These are phyloP conservation scores for Hygrophila difformis DNA, from an alignment of 257 asterid genomes.

Conservation along the genomic window DNA sequence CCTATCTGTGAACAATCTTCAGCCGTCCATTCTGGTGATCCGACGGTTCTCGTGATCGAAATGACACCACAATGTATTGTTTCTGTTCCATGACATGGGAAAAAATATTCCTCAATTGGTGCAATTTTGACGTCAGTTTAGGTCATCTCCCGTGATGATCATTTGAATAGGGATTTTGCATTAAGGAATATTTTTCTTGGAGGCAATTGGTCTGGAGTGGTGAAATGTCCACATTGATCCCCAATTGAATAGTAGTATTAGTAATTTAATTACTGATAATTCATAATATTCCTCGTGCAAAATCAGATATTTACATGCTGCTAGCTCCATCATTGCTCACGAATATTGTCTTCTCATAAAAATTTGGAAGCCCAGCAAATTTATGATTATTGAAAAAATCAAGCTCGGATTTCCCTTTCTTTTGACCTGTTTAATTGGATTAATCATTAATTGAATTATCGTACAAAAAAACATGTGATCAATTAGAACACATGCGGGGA, in stretches of 20 bases:
- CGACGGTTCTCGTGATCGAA: too few relatives aligned
- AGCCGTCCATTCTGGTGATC: conserved; percentile 12
- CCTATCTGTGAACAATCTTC: conserved; percentile 29
- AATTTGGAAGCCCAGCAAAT: conserved; percentile 37
- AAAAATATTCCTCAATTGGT: conserved; percentile 16
- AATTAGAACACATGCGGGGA: too few relatives aligned
- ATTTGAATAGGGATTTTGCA: too few relatives aligned
- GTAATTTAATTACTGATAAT: too few relatives aligned
- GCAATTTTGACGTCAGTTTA: not conserved
- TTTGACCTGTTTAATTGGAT: conserved; percentile 34
- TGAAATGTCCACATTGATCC: too few relatives aligned
- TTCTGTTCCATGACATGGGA: conserved; percentile 7
- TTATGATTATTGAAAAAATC: conserved; percentile 26
- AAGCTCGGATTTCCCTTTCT: conserved; percentile 24
- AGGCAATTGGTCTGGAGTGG: too few relatives aligned
- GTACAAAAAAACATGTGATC: too few relatives aligned
- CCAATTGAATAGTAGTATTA: too few relatives aligned
- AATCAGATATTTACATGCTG: conserved; percentile 20
- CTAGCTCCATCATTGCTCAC: conserved; percentile 6
- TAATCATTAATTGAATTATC: not conserved
- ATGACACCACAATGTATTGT: too few relatives aligned
- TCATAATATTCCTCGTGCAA: too few relatives aligned
- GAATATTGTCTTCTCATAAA: conserved; percentile 32
- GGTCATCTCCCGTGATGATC: too few relatives aligned
- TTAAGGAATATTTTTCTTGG: conserved; percentile 4